Conservation (phyloP, 1,139 yeast species). For the Kazachstania sp. region DNA sequence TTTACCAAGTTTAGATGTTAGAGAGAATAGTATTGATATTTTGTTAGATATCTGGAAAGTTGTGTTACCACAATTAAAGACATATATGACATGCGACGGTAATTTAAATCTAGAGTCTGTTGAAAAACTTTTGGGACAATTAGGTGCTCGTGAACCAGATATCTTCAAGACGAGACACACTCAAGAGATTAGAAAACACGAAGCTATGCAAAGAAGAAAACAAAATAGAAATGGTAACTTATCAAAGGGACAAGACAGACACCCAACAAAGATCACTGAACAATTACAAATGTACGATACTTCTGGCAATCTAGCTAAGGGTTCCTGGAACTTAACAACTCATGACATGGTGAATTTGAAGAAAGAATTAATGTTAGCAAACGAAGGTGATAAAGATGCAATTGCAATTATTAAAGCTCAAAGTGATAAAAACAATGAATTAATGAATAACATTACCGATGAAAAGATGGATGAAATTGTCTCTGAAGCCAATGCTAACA, state of each 20-base stretch:
- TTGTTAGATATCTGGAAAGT: constrained; percentile 79
- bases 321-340: constrained; percentile 66
- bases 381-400: constrained; percentile 63
- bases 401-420: constrained; percentile 52
- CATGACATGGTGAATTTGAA: constrained; percentile 65
- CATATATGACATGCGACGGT: constrained; percentile 88
- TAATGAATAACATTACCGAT: constrained; percentile 20
- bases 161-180: constrained; percentile 66
- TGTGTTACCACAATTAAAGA: constrained; percentile 54
- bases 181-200: constrained; percentile 57
- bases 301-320: constrained; percentile 45
- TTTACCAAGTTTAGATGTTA: constrained; percentile 85
- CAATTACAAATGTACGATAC: constrained; percentile 72
- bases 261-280: constrained; percentile 63
- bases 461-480: constrained; percentile 30
- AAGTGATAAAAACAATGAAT: constrained; percentile 25
- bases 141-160: constrained; percentile 71
- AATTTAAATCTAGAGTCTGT: constrained; percentile 65
- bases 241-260: constrained; percentile 64
- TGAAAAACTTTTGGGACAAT: constrained; percentile 54
- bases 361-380: constrained; percentile 63
- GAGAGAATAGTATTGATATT: constrained; percentile 87
- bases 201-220: constrained; percentile 47
- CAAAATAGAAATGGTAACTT: constrained; percentile 37
- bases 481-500: constrained; percentile 31